phyloP scores from a whole-genome alignment of 2,329 filamentous ascomycete species.

The Penicillium glabrum region DNA sequence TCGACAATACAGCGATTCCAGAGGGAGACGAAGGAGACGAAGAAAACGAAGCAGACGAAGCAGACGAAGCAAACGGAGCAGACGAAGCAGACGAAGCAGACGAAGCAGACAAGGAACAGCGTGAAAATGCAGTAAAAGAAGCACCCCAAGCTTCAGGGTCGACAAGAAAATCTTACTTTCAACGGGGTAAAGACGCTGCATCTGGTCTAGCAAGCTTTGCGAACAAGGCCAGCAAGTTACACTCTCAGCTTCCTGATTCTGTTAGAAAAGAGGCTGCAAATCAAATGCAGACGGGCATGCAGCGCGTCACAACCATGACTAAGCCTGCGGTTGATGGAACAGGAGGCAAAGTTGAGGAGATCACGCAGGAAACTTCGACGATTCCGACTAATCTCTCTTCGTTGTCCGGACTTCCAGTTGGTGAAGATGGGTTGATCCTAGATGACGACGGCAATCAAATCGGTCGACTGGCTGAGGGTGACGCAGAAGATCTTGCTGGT shows the following conservation, averaged over 20 bases:
- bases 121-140: background rate
- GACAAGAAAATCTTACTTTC: background rate
- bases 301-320: background rate
- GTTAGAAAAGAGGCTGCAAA: background rate
- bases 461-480: background rate
- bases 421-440: background rate
- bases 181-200: slow-evolving; percentile 1
- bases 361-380: background rate
- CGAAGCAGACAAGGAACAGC: background rate
- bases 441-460: background rate
- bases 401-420: background rate
- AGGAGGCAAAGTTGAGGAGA: background rate
- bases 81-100: background rate
- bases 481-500: background rate
- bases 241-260: background rate
- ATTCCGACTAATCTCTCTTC: background rate
- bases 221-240: background rate
- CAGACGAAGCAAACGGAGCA: background rate
- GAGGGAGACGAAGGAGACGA: background rate
- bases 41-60: background rate
- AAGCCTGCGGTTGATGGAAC: background rate
- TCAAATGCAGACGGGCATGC: background rate
- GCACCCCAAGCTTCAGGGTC: background rate
- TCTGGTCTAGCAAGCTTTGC: background rate
- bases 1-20: background rate